Evolutionary conservation across 2,329 filamentous ascomycete species (phyloP).

Genomic region (Aspergillus fijiensis): DNA sequence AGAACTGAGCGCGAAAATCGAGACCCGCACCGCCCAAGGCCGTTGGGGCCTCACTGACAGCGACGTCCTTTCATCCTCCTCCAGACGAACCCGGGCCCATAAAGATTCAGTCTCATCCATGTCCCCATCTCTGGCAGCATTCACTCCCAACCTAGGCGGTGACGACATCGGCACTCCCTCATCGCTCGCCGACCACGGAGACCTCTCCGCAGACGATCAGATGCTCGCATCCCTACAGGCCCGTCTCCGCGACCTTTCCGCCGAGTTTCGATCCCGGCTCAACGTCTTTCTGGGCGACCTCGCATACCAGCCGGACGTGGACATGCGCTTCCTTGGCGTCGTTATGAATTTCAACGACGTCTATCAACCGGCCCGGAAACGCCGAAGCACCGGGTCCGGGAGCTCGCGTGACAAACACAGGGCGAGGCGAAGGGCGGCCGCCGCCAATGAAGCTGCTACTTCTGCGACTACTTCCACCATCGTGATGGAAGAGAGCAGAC

Average conservation of each 20-base stretch:
- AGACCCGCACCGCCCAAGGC: slow-evolving; percentile 64
- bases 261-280: slow-evolving; percentile 73
- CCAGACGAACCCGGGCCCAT: slow-evolving; percentile 27
- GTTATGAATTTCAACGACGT: slow-evolving; percentile 99
- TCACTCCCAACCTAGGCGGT: slow-evolving; percentile 27
- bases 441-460: slow-evolving; percentile 14
- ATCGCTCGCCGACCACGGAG: slow-evolving; percentile 29
- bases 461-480: neutral
- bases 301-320: slow-evolving; percentile 87
- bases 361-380: slow-evolving; percentile 73
- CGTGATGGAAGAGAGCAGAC: slow-evolving; percentile 9
- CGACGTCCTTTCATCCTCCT: slow-evolving; percentile 39
- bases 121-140: slow-evolving; percentile 25
- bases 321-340: slow-evolving; percentile 92
- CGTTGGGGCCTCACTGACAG: slow-evolving; percentile 63
- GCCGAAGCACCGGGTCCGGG: slow-evolving; percentile 33
- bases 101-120: slow-evolving; percentile 28
- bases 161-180: slow-evolving; percentile 42
- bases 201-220: slow-evolving; percentile 51
- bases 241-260: slow-evolving; percentile 69
- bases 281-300: slow-evolving; percentile 84
- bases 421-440: slow-evolving; percentile 28
- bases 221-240: slow-evolving; percentile 74
- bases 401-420: slow-evolving; percentile 35
- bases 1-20: slow-evolving; percentile 72